These are phyloP conservation scores for Gyromitra esculenta DNA, from an alignment of 2,329 filamentous ascomycete species.

Conservation along the genomic window DNA sequence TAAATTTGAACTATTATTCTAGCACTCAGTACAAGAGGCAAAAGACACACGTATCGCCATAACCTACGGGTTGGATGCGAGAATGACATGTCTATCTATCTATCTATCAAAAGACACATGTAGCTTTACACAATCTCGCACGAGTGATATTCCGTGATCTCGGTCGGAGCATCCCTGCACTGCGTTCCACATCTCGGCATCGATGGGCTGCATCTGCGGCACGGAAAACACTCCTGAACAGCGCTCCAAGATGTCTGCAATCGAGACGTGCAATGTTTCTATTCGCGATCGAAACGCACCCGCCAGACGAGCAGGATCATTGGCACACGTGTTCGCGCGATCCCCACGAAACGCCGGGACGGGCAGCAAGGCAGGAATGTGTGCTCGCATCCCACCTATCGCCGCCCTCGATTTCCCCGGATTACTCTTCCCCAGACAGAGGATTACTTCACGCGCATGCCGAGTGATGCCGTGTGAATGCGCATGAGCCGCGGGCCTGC, in stretches of 20 bases:
- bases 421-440: not conserved
- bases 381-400: not conserved
- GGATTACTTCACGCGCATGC: not conserved
- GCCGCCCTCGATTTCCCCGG: not conserved
- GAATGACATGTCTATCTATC: too few species aligned
- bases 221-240: not conserved
- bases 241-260: not conserved
- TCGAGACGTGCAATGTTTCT: constrained; percentile 39
- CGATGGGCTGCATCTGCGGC: constrained; percentile 3
- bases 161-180: not conserved
- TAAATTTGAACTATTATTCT: too few species aligned
- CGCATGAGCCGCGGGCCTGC: not conserved
- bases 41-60: not conserved
- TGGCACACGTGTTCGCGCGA: constrained; percentile 36
- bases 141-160: constrained; percentile 25
- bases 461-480: constrained; percentile 41
- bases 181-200: not conserved
- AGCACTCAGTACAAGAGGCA: too few species aligned
- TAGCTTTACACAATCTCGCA: not conserved
- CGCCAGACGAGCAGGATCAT: constrained; percentile 16
- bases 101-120: not conserved
- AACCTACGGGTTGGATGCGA: too few species aligned
- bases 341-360: not conserved
- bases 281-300: constrained; percentile 10
- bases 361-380: not conserved